phyloP scores from a whole-genome alignment of 192 early-diverging fungal species.

The Allomyces javanicus region DNA sequence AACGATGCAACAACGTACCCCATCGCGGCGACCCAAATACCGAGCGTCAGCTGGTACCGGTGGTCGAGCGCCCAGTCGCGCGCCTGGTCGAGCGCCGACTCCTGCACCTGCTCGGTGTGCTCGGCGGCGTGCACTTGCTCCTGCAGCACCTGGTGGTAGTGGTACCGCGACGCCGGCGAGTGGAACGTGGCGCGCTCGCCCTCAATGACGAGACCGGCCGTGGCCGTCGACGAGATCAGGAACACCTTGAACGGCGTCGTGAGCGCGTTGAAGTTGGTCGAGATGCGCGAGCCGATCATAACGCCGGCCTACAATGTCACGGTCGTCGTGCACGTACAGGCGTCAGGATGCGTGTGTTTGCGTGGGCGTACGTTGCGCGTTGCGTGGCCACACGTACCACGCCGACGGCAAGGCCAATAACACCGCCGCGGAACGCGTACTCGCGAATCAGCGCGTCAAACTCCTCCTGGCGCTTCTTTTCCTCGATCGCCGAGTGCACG shows the following conservation, averaged over 20 bases:
- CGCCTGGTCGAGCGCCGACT: not conserved
- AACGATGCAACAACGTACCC: not conserved
- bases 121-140: not conserved
- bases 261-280: not conserved
- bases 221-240: not conserved
- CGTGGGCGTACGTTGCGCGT: too few species aligned
- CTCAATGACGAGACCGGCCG: not conserved
- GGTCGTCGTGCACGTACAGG: too few species aligned
- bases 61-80: not conserved
- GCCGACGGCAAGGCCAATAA: not conserved
- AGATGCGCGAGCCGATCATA: not conserved
- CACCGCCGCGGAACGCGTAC: not conserved
- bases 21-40: not conserved
- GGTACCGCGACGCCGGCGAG: not conserved
- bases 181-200: not conserved
- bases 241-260: not conserved
- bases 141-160: not conserved
- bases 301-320: not conserved
- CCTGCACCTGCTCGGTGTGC: not conserved
- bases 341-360: too few species aligned
- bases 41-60: not conserved
- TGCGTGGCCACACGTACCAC: not conserved
- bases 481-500: not conserved
- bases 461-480: not conserved
- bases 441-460: not conserved